Evolutionary conservation across 1,139 yeast genomes (phyloP), one percentile per base, ranked within the genome.

Genomic region (Diutina sp.): DNA sequence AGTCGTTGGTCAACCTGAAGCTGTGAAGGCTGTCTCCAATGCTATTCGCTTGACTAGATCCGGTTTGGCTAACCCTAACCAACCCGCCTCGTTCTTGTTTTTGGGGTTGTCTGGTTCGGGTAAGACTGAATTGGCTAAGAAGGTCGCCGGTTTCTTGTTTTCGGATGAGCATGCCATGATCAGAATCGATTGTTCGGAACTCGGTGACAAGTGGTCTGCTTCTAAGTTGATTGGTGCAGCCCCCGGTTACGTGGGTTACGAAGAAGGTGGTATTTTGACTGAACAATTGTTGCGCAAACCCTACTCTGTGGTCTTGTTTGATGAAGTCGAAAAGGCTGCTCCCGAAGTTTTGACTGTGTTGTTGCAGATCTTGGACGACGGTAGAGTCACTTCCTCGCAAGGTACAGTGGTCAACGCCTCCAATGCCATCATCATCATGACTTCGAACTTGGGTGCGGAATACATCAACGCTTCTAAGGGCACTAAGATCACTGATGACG

Each of bases 311-410:
- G 81, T 93, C 38, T 77, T 93, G 61, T 93, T 93, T 66, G 99
- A 93, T 73, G 99, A 93, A 72, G 96, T 93, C 58, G 99, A 93
- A 68, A 93, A 93, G 72, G 99, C 99, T n/a, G 96, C 97, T 2
- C 99, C 99, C 1, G 98, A 93, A 69, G 99, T 95, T 2, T 78
- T 93, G 69, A 95, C 97, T 5, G 85, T 93, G 25, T 77, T 93
- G 65, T 78, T 93, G 64, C 99, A 93, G 69, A 83, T 93, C 71
- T 77, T 93, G 60, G 99, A 95, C 67, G 99, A 95, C 70, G 99
- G 99, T 66, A 84, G 97, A 72, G 84, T 95, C 58, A 89, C 97
- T 30, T 87, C 96, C 29, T 90, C 96, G 56, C 90, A 88, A 67
- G 99, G 99, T 66, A 90, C 91, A 66, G 83, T 90, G 45, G 87